Conservation (phyloP, 2,329 filamentous ascomycete genomes). For the Aspergillus aculeatus region DNA sequence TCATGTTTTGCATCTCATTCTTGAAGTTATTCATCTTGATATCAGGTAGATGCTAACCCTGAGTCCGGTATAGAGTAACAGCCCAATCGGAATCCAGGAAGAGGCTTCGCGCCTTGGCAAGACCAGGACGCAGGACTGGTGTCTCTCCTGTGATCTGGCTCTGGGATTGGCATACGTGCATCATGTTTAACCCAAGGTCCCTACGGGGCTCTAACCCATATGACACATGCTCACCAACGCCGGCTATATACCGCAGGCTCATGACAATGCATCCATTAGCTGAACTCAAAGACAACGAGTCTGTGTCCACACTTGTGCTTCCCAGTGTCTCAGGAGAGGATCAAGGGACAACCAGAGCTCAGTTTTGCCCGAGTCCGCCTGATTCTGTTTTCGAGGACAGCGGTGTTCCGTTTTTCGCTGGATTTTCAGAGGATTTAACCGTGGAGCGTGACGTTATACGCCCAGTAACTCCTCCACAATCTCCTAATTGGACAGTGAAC, state of each 20-base stretch:
- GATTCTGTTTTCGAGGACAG: neutral
- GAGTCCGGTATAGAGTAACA: neutral
- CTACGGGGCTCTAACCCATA: neutral
- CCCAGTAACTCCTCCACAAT: neutral
- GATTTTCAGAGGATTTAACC: neutral
- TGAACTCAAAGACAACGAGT: neutral
- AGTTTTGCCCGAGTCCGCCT: neutral
- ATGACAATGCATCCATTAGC: neutral
- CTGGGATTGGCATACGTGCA: neutral
- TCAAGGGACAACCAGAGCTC: neutral
- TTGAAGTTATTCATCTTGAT: neutral
- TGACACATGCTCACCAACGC: neutral
- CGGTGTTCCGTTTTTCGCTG: neutral
- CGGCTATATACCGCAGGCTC: neutral
- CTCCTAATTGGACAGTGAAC: neutral
- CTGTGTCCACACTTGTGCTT: neutral
- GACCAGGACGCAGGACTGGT: neutral
- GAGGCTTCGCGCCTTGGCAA: neutral
- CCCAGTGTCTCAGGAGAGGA: neutral
- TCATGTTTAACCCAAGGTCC: too few relatives aligned
- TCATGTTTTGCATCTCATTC: neutral
- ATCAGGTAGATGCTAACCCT: neutral
- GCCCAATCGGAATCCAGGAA: neutral
- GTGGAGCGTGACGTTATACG: neutral
- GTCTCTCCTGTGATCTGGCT: neutral